Evolutionary conservation across 495 filamentous ascomycete genomes (phyloP), one percentile per base, ranked within the genome.

Genomic region (Aspergillus steynii): DNA sequence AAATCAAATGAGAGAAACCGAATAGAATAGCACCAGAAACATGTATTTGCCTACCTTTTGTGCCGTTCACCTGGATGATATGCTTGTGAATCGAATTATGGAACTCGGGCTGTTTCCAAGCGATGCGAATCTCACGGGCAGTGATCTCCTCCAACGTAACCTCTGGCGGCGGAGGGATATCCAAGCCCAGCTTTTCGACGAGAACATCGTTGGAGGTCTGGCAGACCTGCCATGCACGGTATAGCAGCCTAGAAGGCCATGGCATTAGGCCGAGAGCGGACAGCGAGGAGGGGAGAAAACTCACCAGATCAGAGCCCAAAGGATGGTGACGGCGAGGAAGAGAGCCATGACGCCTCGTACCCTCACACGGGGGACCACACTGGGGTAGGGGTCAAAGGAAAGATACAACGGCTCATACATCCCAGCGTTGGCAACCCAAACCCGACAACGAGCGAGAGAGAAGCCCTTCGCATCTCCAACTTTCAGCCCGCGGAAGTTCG

Each of bases 91-190:
- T 89, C 12, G 90, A 88, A 59, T 90, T 88, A 56, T 87, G 88
- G 68, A 86, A 83, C 48, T 90, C 87, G 1, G 90, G 88, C 54
- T 90, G 83, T 56, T 91, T 92, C 92, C 93, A 97, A 67, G 93
- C 92, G 15, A 99, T 81, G n/a, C 91, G 88, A 29, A 96, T 89
- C 49, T 91, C 90, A 67, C 94, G 91, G 29, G 91, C 80, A 54
- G 88, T 89, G 61, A 99, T 91, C 53, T 90, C 92, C 54, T 93
- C 92, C n/a, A 99, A 83, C 32, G 92, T 96, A 29, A 98, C 89
- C 60, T 93, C 86, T 28, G 95, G 95, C 26, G 92, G 85, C 53
- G 91, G 86, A 55, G 95, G 95, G 26, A 97, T 91, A 65, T 99
- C 96, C 63, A 97, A 86, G 34, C 95, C 95, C 26, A 99, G 84